Percentiles rank a stretch among this genome's conserved stretches.
Evolutionary conservation across 2,329 filamentous ascomycete species (phyloP).

Genomic region (Hypocrella siamensis): DNA sequence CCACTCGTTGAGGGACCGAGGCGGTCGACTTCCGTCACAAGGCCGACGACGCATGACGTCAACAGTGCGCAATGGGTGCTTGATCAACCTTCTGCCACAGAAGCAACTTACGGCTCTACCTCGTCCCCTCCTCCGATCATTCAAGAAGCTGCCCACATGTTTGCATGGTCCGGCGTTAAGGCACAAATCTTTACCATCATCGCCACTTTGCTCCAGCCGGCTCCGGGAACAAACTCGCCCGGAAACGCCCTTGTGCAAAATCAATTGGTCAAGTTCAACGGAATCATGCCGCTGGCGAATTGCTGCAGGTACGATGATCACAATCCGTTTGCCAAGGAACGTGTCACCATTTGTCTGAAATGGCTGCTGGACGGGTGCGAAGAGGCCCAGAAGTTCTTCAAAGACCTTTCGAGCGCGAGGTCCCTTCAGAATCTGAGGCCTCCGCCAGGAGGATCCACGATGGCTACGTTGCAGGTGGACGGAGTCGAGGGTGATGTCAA

Average conservation of each 20-base stretch:
- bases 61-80: constrained; percentile 25
- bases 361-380: constrained; percentile 63
- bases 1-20: constrained; percentile 37
- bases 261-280: constrained; percentile 72
- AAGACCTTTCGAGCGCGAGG: constrained; percentile 38
- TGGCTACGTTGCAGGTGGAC: constrained; percentile 34
- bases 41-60: not conserved
- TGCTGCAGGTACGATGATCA: constrained; percentile 86
- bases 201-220: constrained; percentile 78
- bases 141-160: constrained; percentile 49
- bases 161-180: constrained; percentile 63
- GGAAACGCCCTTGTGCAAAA: constrained; percentile 65
- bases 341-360: constrained; percentile 77
- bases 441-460: constrained; percentile 17
- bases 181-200: constrained; percentile 84
- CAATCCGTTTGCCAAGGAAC: constrained; percentile 88
- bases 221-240: constrained; percentile 40
- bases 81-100: constrained; percentile 45
- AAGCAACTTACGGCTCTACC: constrained; percentile 10
- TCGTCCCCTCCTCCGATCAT: constrained; percentile 27
- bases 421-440: constrained; percentile 22
- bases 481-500: constrained; percentile 41
- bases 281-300: constrained; percentile 74
- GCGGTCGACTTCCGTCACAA: constrained; percentile 8
- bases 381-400: constrained; percentile 56